Evolutionary conservation across 257 asterid species (phyloP).

Genomic region (Asclepias syriaca): DNA sequence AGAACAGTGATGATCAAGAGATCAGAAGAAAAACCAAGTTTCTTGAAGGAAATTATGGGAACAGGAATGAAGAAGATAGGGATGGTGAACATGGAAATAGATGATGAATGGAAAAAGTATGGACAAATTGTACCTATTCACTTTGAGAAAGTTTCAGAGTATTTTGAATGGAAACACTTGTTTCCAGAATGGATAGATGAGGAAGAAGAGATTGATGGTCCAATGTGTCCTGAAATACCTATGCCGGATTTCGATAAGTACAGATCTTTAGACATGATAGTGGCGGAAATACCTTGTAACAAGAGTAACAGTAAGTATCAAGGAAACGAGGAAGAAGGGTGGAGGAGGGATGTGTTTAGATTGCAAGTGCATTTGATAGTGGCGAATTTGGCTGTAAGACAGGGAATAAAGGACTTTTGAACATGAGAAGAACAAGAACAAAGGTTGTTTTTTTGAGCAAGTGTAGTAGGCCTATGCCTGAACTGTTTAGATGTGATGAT

Average conservation of each 20-base stretch:
- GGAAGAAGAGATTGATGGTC: constrained; percentile 79
- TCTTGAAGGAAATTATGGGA: constrained; percentile 38
- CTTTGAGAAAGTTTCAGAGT: constrained; percentile 44
- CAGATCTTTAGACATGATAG: constrained; percentile 51
- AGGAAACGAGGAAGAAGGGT: constrained; percentile 31
- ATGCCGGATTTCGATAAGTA: constrained; percentile 49
- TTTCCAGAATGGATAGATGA: constrained; percentile 98
- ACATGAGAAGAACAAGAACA: constrained; percentile 25
- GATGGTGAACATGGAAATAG: constrained; percentile 77
- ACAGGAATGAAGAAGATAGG: constrained; percentile 54
- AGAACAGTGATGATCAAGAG: constrained; percentile 41
- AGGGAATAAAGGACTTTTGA: constrained; percentile 46
- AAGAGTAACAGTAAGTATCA: constrained; percentile 13
- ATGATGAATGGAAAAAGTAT: constrained; percentile 48
- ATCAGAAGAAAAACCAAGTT: constrained; percentile 47
- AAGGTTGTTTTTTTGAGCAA: constrained; percentile 68
- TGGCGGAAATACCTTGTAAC: constrained; percentile 60
- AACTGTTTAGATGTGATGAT: constrained; percentile 76
- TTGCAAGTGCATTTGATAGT: constrained; percentile 67
- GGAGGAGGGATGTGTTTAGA: constrained; percentile 78
- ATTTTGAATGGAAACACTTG: constrained; percentile 63
- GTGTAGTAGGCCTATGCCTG: constrained; percentile 71
- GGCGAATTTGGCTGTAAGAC: constrained; percentile 60
- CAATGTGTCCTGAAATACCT: constrained; percentile 81
- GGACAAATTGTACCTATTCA: constrained; percentile 33